Conservation (phyloP, 1,284 basidiomycete species). For the Golubevia pallescens region DNA sequence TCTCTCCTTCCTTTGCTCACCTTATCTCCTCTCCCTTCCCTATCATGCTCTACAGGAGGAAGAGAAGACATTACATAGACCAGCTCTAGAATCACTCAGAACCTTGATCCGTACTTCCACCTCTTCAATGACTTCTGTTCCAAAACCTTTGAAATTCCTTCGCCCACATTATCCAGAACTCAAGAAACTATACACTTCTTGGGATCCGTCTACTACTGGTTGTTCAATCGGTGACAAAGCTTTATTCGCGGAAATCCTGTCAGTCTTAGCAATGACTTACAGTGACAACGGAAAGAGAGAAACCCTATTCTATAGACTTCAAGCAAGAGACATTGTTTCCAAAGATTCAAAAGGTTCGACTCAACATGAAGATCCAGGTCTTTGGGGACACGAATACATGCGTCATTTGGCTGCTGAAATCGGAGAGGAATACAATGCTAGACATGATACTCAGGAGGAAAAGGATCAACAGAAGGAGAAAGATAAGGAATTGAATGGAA, state of each 20-base stretch:
- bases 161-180: conserved; percentile 91
- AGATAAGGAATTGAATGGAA: conserved; percentile 9
- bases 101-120: conserved; percentile 95
- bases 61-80: conserved; percentile 81
- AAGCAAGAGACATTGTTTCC: conserved; percentile 32
- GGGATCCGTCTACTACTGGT: conserved; percentile 22
- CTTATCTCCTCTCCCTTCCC: background rate
- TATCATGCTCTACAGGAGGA: conserved; percentile 80
- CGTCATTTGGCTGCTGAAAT: conserved; percentile 95
- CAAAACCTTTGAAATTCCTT: conserved; percentile 98
- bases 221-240: conserved; percentile 69
- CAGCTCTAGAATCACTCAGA: conserved; percentile 90
- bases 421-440: conserved; percentile 83
- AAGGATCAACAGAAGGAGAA: conserved; percentile 29
- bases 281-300: conserved; percentile 94
- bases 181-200: conserved; percentile 50
- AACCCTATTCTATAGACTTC: conserved; percentile 71
- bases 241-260: conserved; percentile 96
- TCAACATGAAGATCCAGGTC: conserved; percentile 74
- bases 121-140: conserved; percentile 99
- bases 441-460: conserved; percentile 20
- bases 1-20: background rate
- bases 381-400: conserved; percentile 99
- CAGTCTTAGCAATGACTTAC: conserved; percentile 99
- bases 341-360: conserved; percentile 20